Evolutionary conservation across 371 early-diverging fungal species (phyloP), one percentile per base, ranked within the genome.

Genomic region (Mortierella sp.): DNA sequence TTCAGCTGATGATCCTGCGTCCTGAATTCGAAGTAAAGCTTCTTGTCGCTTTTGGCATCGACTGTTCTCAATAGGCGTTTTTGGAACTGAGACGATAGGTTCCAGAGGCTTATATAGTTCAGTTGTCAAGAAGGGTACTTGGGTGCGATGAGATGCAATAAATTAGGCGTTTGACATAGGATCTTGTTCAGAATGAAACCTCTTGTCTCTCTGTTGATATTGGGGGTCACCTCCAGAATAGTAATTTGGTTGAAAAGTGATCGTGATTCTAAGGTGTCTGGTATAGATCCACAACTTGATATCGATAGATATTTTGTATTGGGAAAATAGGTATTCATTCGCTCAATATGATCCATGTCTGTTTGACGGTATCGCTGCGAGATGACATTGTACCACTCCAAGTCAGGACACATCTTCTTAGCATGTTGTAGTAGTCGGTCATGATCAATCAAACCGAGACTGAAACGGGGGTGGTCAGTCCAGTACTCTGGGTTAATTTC

Each of bases 381-480:
- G 19, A 28, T 12, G 34, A 59, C 34, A 47, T 26, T n/a, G 10
- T 56, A 71, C 76, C 64, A 77, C 5, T 77, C 65, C 31, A 77
- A 19, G 17, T 49, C 32, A 13, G 57, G 72, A 56, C 77, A 77
- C 10, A 49, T 22, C 5, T 32, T 31, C 19, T 53, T 53, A 31
- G 56, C 56, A 23, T 64, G 64, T 0, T 72, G 6, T 12, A 54
- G 26, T 12, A 77, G 22, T 23, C 61, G 64, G 2, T 61, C 17
- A 2, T 47, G 34, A 51, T 72, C 28, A 8, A 64, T 31, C 10
- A 26, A 22, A 37, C 17, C 37, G 5, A 5, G 56, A 29, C 4
- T 23, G 31, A 7, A 12, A 4, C 28, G 13, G 22, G 7, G 13
- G 9, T 28, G 56, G 3, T 35, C 8, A 6, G 22, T 35, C 2